These are phyloP conservation scores for Rhodamnia rubescens DNA, from an alignment of 345 rosid genomes.

Conservation along the genomic window DNA sequence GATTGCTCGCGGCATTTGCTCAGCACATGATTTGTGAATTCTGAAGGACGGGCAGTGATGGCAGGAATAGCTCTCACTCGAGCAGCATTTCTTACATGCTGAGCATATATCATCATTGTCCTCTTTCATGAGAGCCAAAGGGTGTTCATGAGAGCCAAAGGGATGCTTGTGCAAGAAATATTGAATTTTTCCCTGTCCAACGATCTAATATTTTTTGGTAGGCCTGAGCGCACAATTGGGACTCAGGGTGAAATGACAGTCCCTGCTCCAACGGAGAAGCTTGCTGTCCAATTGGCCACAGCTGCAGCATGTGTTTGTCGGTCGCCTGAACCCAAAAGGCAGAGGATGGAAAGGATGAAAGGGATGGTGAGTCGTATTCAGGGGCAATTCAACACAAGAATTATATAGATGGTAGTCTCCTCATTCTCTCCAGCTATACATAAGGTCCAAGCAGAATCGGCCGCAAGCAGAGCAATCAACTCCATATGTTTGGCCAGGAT, in stretches of 20 bases:
- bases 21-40: not conserved
- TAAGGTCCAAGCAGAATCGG: not conserved
- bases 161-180: not conserved
- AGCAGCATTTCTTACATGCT: not conserved
- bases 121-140: not conserved
- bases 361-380: not conserved
- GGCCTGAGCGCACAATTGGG: constrained; percentile 2
- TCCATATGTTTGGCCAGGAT: not conserved
- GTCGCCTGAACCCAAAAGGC: not conserved
- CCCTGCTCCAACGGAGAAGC: not conserved
- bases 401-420: not conserved
- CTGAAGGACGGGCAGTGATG: not conserved
- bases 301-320: not conserved
- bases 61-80: not conserved
- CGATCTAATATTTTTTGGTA: not conserved
- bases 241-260: not conserved
- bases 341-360: constrained; percentile 3
- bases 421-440: not conserved
- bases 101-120: not conserved
- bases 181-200: not conserved
- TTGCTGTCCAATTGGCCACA: not conserved
- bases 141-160: not conserved
- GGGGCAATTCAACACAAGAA: not conserved
- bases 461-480: not conserved
- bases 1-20: constrained; percentile 1